Evolutionary conservation across 805 yeast genomes (phyloP), one percentile per base, ranked within the genome.

Genomic region (Ogataea siamensis): DNA sequence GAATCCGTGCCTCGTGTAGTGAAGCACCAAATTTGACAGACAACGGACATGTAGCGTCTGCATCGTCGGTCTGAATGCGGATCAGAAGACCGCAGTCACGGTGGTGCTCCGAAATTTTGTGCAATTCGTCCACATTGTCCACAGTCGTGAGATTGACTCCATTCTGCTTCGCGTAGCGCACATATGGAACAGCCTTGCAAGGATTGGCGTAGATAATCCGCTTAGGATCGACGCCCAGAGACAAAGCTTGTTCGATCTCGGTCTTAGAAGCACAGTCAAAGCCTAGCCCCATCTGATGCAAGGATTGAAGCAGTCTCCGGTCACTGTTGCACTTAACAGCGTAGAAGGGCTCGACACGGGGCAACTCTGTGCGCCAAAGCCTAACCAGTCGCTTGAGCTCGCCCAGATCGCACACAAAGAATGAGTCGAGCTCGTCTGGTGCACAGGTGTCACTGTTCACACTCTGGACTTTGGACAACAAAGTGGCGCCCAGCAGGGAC

Each of bases 271-370:
- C 98, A 66, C 99, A 91, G 60, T 91, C 99, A 56, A 91, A 91
- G 41, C 83, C 82, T 37, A 79, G 73, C 18, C 93, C 95, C 46
- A 80, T 62, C 3, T 63, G 45, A 2, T 76, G 78, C 49, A 91
- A 70, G 19, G 72, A 60, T 33, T 64, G 56, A 46, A 91, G 59
- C 9, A 91, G 78, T 39, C 65, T 65, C 5, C 65, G 51, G 57
- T 87, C 80, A 25, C 88, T 83, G 68, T 91, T 91, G 67, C 98
- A 91, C 64, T 91, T 91, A 50, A 91, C 93, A 13, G 99, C 99
- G 63, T 89, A 91, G 56, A 74, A 82, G n/a, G 97, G 96, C 40
- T 75, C 73, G 24, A 91, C 81, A 29, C 80, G 67, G 14, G 96
- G 95, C 53, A 91, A 68, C 26, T 67, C 59, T 15, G 49, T 34